Base-by-base conservation (phyloP, 2,329 filamentous ascomycete species). In the Alternaria dauci region DNA sequence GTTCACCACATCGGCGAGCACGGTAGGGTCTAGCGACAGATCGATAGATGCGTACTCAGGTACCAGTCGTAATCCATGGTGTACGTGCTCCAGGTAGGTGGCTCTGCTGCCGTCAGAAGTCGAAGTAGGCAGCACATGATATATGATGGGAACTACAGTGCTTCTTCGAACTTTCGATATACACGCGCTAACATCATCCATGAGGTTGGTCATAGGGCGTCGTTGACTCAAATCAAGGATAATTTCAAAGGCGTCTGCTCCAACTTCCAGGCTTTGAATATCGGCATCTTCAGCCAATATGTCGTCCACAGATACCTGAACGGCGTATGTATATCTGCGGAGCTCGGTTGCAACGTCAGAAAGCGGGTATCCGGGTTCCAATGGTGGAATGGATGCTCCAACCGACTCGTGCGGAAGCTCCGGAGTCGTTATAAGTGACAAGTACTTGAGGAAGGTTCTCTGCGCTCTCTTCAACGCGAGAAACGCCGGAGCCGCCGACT, bases 381-480 rank as follows among this genome's bases (percentile, higher is more conserved):
- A 82, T 20, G 87, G 85, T 0, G 85, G 84, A n/a, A 87, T 67
- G 6, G 65, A 58, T 48, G 63, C 61, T 20, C 63, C 57, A 3
- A 59, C 55, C 12, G 61, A 53, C 28, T 65, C 68, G 50, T 69
- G 60, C 6, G 61, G 83, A 6, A 84, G 79, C 3, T 83, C 82
- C 18, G 81, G 78, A 1, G 86, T 80, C 4, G 87, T 85, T 26
- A 89, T 82, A 25, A 89, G 81, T 1, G 87, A 87, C 8, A 92
- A 79, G 57, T 92, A 90, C 55, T 88, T 89, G 39, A 91, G 80
- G 61, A 92, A 91, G 60, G 91, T 89, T 47, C 87, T 82, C 73
- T 92, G 89, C 3, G 88, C 85, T 48, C 87, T 82, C 71, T 92
- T 92, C 6, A 92, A 77, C 0, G 88, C 89, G 16, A 92, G 77